Evolutionary conservation across 768 basidiomycete genomes (phyloP).

Genomic region (Auricularia heimuer): DNA sequence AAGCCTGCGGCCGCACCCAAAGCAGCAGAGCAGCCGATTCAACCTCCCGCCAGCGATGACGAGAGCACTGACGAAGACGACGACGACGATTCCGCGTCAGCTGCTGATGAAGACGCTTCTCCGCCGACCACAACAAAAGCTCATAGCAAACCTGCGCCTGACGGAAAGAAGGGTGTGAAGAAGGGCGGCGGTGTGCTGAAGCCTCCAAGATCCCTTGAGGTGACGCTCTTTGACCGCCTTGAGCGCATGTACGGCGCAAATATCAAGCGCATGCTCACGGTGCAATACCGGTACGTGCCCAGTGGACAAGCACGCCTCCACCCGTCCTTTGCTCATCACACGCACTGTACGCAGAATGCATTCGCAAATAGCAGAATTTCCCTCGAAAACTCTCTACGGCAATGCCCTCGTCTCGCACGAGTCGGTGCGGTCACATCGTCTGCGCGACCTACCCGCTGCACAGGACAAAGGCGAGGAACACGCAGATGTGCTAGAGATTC

Average conservation of each 20-base stretch:
- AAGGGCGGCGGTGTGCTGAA: conserved; percentile 23
- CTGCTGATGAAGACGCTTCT: not conserved
- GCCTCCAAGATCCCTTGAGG: conserved; percentile 68
- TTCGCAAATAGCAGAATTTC: conserved; percentile 72
- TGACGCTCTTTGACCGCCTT: conserved; percentile 85
- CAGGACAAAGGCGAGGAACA: conserved; percentile 50
- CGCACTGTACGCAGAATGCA: conserved; percentile 58
- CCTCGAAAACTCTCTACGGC: conserved; percentile 71
- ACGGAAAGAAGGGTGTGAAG: conserved; percentile 9
- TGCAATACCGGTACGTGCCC: conserved; percentile 68
- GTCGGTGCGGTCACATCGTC: conserved; percentile 61
- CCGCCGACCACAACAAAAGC: not conserved
- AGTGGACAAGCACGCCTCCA: not conserved
- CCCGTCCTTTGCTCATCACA: not conserved
- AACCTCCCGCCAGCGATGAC: conserved; percentile 5
- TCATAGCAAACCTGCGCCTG: conserved; percentile 5
- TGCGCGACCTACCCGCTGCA: conserved; percentile 58
- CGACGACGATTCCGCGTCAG: not conserved
- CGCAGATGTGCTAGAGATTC: conserved; percentile 62
- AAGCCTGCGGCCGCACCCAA: not conserved
- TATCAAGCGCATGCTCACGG: conserved; percentile 78
- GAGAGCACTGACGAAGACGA: conserved; percentile 8
- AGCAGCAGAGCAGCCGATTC: not conserved
- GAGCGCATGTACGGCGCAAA: conserved; percentile 76
- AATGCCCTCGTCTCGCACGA: conserved; percentile 58